Conservation (phyloP, 1,284 basidiomycete species). For the Fomitopsis betulina region DNA sequence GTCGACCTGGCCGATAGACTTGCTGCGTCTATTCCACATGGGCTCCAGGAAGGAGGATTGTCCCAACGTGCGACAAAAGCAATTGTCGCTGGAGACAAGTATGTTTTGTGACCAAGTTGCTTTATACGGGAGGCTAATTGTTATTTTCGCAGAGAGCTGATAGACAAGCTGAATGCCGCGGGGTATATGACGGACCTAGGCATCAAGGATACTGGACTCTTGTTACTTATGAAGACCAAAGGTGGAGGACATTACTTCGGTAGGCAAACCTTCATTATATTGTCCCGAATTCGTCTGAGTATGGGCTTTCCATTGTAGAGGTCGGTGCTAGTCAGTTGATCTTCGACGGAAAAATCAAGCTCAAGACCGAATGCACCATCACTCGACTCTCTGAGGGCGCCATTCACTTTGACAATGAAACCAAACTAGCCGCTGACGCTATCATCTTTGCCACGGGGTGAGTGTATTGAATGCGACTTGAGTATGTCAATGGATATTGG, state of each 20-base stretch:
- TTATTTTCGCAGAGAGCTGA: slow-evolving; percentile 36
- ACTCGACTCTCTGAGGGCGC: slow-evolving; percentile 48
- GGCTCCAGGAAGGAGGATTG: slow-evolving; percentile 39
- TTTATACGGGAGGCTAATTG: too few relatives aligned
- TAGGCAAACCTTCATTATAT: slow-evolving; percentile 8
- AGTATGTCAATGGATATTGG: too few relatives aligned
- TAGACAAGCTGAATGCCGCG: slow-evolving; percentile 48
- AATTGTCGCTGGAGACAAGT: slow-evolving; percentile 51
- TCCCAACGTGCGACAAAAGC: slow-evolving; percentile 35
- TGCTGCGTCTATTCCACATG: slow-evolving; percentile 45
- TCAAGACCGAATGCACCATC: slow-evolving; percentile 60
- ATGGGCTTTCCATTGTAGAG: slow-evolving; percentile 31
- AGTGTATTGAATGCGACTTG: slow-evolving; percentile 4
- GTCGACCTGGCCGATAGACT: slow-evolving; percentile 49
- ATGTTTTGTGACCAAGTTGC: neutral
- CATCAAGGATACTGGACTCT: slow-evolving; percentile 47
- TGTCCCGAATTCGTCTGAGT: neutral
- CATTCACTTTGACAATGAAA: slow-evolving; percentile 62
- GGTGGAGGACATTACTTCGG: slow-evolving; percentile 42
- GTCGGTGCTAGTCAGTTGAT: slow-evolving; percentile 62
- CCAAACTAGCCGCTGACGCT: slow-evolving; percentile 58
- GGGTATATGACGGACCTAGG: slow-evolving; percentile 60
- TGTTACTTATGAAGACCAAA: slow-evolving; percentile 33
- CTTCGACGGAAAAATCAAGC: slow-evolving; percentile 67
- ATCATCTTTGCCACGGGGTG: slow-evolving; percentile 67